Conservation (phyloP, 441 rosid genomes). For the Pelargonium cotyledonis region DNA sequence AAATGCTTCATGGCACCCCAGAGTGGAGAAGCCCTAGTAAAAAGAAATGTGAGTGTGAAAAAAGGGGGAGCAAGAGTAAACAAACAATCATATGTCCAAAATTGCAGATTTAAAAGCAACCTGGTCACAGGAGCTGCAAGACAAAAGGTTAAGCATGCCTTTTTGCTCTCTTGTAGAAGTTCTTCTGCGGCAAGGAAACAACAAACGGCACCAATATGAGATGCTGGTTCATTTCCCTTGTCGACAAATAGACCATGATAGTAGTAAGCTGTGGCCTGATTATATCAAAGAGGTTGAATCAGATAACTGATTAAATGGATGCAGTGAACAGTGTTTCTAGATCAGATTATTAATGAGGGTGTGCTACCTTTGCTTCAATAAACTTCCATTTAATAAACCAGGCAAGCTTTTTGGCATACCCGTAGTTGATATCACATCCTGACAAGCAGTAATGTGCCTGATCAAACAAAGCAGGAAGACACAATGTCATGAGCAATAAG, state of each 20-base stretch:
- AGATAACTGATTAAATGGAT: neutral
- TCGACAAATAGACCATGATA: constrained; percentile 82
- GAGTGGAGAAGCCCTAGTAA: constrained; percentile 58
- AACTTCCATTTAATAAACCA: constrained; percentile 82
- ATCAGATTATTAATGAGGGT: neutral
- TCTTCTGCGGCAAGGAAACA: constrained; percentile 83
- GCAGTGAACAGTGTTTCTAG: neutral
- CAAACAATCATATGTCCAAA: neutral
- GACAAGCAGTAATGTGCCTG: constrained; percentile 77
- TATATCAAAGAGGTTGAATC: constrained; percentile 9
- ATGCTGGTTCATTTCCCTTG: constrained; percentile 67
- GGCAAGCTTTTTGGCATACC: constrained; percentile 62
- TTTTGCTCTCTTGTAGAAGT: constrained; percentile 70
- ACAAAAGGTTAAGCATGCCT: constrained; percentile 76
- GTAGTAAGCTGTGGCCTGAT: constrained; percentile 85
- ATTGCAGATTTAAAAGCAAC: constrained; percentile 26
- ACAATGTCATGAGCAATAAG: neutral
- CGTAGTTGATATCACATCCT: constrained; percentile 38
- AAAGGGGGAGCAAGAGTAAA: neutral
- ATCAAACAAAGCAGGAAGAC: constrained; percentile 7
- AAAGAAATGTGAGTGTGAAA: neutral
- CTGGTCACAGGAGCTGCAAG: constrained; percentile 69
- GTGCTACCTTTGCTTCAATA: constrained; percentile 73
- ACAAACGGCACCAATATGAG: constrained; percentile 59
- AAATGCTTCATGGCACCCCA: constrained; percentile 88